A percentile compares a stretch with the other conserved stretches of the same genome.
Conservation (phyloP, 305 asterid genomes). For the Fraxinus sp. region DNA sequence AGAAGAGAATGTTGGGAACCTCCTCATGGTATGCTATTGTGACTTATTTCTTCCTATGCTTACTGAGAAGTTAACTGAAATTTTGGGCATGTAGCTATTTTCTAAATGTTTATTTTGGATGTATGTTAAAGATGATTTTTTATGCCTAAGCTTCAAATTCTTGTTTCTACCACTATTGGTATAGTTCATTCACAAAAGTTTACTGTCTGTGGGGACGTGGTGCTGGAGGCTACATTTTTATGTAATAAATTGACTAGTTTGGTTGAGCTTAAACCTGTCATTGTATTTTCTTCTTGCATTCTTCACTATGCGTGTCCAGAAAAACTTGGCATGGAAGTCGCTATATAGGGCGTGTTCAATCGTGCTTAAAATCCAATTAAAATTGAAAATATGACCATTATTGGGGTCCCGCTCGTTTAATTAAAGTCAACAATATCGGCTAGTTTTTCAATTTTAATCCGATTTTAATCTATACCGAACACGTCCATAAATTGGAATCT, state of each 20-base stretch:
- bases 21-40: constrained; percentile 68
- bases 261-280: background rate
- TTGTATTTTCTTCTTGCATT: background rate
- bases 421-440: too few relatives aligned
- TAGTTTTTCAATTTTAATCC: too few relatives aligned
- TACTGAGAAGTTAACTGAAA: background rate
- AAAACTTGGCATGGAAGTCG: background rate
- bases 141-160: background rate
- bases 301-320: background rate
- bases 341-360: background rate
- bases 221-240: background rate
- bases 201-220: background rate
- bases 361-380: too few relatives aligned
- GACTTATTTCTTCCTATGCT: background rate
- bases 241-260: background rate
- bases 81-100: background rate
- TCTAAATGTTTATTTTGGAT: background rate
- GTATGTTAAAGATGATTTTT: background rate
- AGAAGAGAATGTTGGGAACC: constrained; percentile 88
- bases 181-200: background rate
- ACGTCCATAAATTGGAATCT: background rate
- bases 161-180: background rate
- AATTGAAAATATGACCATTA: too few relatives aligned
- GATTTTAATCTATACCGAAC: too few relatives aligned
- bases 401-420: too few relatives aligned